phyloP scores from a whole-genome alignment of 257 asterid genomes.

The Perilla frutescens region DNA sequence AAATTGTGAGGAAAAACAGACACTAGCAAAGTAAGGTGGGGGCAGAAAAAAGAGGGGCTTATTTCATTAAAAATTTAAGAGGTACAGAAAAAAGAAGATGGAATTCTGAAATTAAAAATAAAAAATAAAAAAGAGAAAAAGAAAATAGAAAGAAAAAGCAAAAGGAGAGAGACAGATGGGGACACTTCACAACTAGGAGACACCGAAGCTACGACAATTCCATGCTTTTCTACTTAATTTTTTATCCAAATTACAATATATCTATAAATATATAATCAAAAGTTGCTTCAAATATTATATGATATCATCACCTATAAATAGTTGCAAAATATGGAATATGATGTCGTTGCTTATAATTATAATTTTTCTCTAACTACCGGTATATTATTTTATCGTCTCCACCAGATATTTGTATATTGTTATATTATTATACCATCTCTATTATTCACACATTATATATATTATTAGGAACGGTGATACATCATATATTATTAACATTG shows the following conservation, averaged over 20 bases:
- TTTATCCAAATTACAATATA: background rate
- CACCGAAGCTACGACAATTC: constrained; percentile 44
- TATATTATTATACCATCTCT: too few relatives aligned
- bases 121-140: background rate
- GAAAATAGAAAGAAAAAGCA: constrained; percentile 28
- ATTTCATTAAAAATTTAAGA: constrained; percentile 1
- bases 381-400: too few relatives aligned
- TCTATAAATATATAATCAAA: too few relatives aligned
- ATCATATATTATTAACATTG: too few relatives aligned
- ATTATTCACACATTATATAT: too few relatives aligned
- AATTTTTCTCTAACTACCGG: too few relatives aligned
- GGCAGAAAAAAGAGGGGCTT: background rate
- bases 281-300: too few relatives aligned
- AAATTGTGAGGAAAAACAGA: background rate
- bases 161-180: constrained; percentile 40
- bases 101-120: constrained; percentile 11
- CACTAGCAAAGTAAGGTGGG: constrained; percentile 19
- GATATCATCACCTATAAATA: too few relatives aligned
- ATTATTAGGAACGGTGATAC: too few relatives aligned
- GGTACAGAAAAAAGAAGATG: constrained; percentile 1
- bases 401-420: too few relatives aligned
- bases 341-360: too few relatives aligned
- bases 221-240: constrained; percentile 34
- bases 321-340: too few relatives aligned
- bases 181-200: constrained; percentile 39